These are phyloP conservation scores for Paecilomyces dactylethromorphus DNA, from an alignment of 2,329 filamentous ascomycete genomes.

Conservation along the genomic window DNA sequence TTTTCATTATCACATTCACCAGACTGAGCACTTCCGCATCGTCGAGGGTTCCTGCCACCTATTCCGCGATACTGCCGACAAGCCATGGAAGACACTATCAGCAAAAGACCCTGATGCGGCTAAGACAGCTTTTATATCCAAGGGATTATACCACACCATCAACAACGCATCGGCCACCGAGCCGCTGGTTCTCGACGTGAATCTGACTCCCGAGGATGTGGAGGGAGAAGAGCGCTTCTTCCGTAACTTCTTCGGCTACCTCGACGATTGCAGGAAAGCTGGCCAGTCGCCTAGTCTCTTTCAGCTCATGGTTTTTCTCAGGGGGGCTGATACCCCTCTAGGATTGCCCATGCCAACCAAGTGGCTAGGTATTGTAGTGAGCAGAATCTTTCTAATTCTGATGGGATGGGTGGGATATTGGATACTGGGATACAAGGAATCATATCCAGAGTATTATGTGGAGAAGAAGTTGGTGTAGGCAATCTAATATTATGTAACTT, in stretches of 20 bases:
- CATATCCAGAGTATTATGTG: conserved; percentile 11
- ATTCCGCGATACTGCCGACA: conserved; percentile 7
- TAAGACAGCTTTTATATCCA: conserved; percentile 8
- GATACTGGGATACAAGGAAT: conserved; percentile 8
- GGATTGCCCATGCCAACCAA: conserved; percentile 11
- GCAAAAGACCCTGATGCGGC: conserved; percentile 2
- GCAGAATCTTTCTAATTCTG: conserved; percentile 5
- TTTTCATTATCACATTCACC: conserved; percentile 17
- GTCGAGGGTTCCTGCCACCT: conserved; percentile 10
- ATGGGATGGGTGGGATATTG: conserved; percentile 7
- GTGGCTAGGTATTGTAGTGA: conserved; percentile 5
- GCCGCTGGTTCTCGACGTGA: conserved; percentile 13
- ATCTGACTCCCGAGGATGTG: conserved; percentile 13
- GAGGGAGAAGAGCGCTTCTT: conserved; percentile 17
- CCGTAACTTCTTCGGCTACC: conserved; percentile 19
- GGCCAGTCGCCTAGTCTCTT: conserved; percentile 13
- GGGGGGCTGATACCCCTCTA: conserved; percentile 14
- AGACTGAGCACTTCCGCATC: conserved; percentile 14
- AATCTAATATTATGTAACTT: no score
- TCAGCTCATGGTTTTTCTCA: conserved; percentile 16
- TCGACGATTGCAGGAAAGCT: conserved; percentile 14
- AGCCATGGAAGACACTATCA: conserved; percentile 9
- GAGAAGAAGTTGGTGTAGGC: conserved; percentile 1
- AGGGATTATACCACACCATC: conserved; percentile 12
- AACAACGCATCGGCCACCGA: conserved; percentile 14